Percentiles rank a stretch among this genome's conserved stretches.
These are phyloP conservation scores for Aleurites moluccanus DNA, from an alignment of 441 rosid species.

Conservation along the genomic window DNA sequence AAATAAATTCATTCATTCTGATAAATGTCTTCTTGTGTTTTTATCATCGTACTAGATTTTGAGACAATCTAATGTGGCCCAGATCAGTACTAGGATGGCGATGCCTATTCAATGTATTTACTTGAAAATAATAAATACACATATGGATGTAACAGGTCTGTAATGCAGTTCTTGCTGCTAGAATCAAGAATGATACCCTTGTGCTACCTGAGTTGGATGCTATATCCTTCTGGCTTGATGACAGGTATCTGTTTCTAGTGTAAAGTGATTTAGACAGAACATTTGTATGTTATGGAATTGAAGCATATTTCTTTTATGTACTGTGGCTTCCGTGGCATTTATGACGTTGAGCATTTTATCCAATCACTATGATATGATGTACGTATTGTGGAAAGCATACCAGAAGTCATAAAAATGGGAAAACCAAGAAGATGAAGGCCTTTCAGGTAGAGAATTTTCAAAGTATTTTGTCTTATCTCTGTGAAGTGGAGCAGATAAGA, in stretches of 20 bases:
- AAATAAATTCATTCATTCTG: background rate
- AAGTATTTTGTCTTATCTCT: background rate
- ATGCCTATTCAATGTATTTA: background rate
- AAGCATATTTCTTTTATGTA: slow-evolving; percentile 21
- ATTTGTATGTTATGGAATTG: slow-evolving; percentile 9
- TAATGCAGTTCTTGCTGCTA: slow-evolving; percentile 99
- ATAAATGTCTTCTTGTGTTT: background rate
- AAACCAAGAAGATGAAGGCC: slow-evolving; percentile 82
- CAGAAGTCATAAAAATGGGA: slow-evolving; percentile 87
- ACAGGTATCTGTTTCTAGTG: slow-evolving; percentile 51
- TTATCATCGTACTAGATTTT: background rate
- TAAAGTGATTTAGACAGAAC: background rate
- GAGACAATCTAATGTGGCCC: background rate
- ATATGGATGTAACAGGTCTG: slow-evolving; percentile 62
- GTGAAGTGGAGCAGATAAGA: background rate
- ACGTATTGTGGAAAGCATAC: slow-evolving; percentile 79
- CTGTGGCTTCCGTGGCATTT: slow-evolving; percentile 94
- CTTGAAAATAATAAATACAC: background rate
- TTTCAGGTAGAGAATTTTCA: slow-evolving; percentile 54
- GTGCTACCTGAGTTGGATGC: slow-evolving; percentile 97
- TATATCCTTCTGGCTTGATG: slow-evolving; percentile 98
- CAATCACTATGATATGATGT: slow-evolving; percentile 78
- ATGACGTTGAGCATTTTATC: slow-evolving; percentile 93
- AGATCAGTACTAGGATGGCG: slow-evolving; percentile 10
- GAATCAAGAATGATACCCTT: slow-evolving; percentile 98